phyloP scores from a whole-genome alignment of 176 grass and related monocot genomes.

The Carex myosuroides region DNA sequence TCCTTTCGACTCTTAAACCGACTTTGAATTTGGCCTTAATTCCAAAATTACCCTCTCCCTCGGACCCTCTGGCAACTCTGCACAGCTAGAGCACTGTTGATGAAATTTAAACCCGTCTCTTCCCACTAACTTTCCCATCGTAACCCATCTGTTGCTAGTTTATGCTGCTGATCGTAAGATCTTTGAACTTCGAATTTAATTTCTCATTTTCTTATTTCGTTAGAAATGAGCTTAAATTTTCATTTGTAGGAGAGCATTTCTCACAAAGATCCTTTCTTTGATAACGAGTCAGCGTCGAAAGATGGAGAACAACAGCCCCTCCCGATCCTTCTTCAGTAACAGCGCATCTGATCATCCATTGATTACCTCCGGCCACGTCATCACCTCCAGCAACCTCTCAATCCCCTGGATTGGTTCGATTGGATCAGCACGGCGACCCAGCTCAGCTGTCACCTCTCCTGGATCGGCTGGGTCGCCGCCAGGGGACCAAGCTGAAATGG shows the following conservation, averaged over 20 bases:
- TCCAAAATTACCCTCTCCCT: not conserved
- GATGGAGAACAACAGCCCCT: conserved; percentile 12
- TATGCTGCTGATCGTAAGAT: not conserved
- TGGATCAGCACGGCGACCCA: not conserved
- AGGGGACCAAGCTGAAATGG: not conserved
- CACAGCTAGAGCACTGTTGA: not conserved
- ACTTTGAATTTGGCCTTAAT: too few species aligned
- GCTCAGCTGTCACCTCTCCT: not conserved
- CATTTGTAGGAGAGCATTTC: too few species aligned
- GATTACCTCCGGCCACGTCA: not conserved
- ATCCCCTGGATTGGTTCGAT: not conserved
- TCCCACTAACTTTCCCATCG: not conserved
- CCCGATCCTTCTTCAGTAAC: conserved; percentile 4
- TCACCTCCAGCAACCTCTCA: not conserved
- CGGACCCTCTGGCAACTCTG: not conserved
- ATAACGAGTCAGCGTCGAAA: not conserved
- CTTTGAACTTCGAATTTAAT: not conserved
- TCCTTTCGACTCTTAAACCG: too few species aligned
- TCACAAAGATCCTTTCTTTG: conserved; percentile 6
- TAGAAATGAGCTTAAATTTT: too few species aligned
- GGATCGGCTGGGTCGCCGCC: not conserved
- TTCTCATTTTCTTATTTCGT: too few species aligned
- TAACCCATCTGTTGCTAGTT: not conserved
- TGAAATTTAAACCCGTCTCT: not conserved
- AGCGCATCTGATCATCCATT: not conserved